Evolutionary conservation across 2,329 filamentous ascomycete species (phyloP), one percentile per base, ranked within the genome.

Genomic region (Magnaporthiopsis rhizophila): DNA sequence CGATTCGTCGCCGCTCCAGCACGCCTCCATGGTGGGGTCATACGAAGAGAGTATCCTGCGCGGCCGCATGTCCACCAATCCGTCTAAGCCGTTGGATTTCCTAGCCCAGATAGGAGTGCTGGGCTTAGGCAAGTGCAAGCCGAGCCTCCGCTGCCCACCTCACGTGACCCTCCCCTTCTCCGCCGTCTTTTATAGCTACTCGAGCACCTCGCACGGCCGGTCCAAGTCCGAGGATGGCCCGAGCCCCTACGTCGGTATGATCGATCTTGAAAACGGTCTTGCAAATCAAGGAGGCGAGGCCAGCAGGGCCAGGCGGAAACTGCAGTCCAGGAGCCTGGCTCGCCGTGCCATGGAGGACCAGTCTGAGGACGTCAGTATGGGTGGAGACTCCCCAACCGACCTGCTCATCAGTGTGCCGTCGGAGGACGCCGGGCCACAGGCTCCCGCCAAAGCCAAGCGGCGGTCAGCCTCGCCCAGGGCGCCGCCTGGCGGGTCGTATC

Each of bases 1-100:
- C 0, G 93, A 97, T 59, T 78, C 81, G 3, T 92, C 91, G 3
- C 89, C 91, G 4, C 79, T 95, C 34, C 90, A 94, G 65, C 92
- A 96, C 75, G 93, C 94, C 11, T 93, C 93, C 3, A 96, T 99
- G 90, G 94, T 98, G 2, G 95, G 95, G 2, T 97, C 94, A 1
- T 99, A 97, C 70, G 95, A 99, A 76, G 95, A 99, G 77, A 97
- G 92, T 34, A 97, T 99, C 66, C 80, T 99, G 2, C 87, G 92
- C 60, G 95, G 95, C 56, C 87, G 95, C 67, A 99, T 99, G 95
- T 98, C 95, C 34, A 97, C 93, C 1, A 95, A 89, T 2, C 94
- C 95, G 0, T 98, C 94, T 0, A 93, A 91, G 68, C 94, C 95
- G 7, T 80, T 99, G 7, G 89, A 97, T 68, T 99, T 99, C 72